These are phyloP conservation scores for Cornus florida DNA, from an alignment of 148 eudicot genomes.

Conservation along the genomic window DNA sequence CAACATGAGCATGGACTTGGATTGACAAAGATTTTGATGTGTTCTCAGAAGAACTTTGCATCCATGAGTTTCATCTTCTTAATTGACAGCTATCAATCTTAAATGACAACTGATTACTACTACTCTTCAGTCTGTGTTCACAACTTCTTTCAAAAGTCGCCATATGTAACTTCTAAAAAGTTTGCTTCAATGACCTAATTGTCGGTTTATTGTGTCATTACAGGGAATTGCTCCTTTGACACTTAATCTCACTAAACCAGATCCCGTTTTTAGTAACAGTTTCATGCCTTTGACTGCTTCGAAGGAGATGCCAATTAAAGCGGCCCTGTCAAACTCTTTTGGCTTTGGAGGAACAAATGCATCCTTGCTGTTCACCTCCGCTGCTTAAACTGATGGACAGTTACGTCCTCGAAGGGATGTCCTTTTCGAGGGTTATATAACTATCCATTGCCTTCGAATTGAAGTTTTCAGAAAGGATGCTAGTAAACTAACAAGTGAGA, in stretches of 20 bases:
- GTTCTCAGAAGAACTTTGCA: neutral
- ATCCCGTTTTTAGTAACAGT: slow-evolving; percentile 51
- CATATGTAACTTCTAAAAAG: neutral
- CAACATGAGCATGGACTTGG: neutral
- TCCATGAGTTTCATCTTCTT: neutral
- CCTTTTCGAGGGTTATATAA: neutral
- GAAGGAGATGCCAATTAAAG: slow-evolving; percentile 51
- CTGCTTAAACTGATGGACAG: slow-evolving; percentile 22
- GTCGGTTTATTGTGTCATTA: slow-evolving; percentile 14
- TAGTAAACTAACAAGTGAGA: neutral
- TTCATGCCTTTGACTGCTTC: slow-evolving; percentile 79
- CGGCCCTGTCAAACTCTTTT: slow-evolving; percentile 89
- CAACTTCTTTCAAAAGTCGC: neutral
- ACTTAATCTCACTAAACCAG: slow-evolving; percentile 73
- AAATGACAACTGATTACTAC: neutral
- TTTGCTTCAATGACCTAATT: neutral
- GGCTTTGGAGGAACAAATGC: slow-evolving; percentile 98
- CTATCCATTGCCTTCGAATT: neutral
- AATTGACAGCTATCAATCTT: neutral
- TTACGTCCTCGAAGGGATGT: neutral
- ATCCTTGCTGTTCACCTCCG: slow-evolving; percentile 59
- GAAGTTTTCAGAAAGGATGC: neutral
- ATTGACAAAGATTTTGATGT: neutral
- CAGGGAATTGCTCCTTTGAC: slow-evolving; percentile 89
- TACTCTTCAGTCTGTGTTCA: neutral